A percentile compares a stretch with the other conserved stretches of the same genome.
These are phyloP conservation scores for Globisporangium radiosum DNA, from an alignment of 352 stramenopile species.

Conservation along the genomic window DNA sequence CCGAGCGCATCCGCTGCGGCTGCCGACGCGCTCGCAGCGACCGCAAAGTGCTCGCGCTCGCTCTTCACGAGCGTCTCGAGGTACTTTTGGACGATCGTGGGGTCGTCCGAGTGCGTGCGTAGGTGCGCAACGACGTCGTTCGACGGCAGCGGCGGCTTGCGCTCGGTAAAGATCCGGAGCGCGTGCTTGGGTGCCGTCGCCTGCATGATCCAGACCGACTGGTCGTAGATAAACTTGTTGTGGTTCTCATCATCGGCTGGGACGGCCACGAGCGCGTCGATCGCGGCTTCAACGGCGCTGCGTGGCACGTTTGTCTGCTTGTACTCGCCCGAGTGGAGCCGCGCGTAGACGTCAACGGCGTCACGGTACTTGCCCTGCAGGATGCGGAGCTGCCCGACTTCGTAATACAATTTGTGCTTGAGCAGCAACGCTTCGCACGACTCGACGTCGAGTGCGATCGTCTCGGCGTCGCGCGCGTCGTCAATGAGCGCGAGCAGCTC, in stretches of 20 bases:
- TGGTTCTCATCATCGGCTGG: constrained; percentile 36
- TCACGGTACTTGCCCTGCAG: constrained; percentile 64
- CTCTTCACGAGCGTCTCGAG: constrained; percentile 76
- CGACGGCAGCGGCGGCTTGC: constrained; percentile 48
- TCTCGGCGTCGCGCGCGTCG: constrained; percentile 53
- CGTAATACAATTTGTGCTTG: constrained; percentile 79
- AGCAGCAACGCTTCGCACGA: constrained; percentile 57
- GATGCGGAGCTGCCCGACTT: constrained; percentile 60
- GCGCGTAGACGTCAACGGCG: constrained; percentile 78
- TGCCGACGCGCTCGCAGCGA: constrained; percentile 7
- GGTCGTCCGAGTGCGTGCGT: constrained; percentile 67
- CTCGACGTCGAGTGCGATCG: constrained; percentile 57
- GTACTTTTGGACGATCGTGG: constrained; percentile 72
- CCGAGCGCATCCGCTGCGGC: constrained; percentile 20
- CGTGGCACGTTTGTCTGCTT: constrained; percentile 85
- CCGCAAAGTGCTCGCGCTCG: constrained; percentile 21
- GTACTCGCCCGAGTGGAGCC: constrained; percentile 69
- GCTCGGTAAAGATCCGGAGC: constrained; percentile 81
- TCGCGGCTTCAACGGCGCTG: constrained; percentile 83
- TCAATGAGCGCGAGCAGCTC: constrained; percentile 72
- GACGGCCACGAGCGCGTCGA: constrained; percentile 81
- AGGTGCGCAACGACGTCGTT: constrained; percentile 79
- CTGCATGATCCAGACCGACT: constrained; percentile 85
- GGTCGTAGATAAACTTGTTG: constrained; percentile 84
- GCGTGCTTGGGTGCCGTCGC: constrained; percentile 64